phyloP scores from a whole-genome alignment of 202 grass and related monocot species.

The Cymbopogon flexuosus region DNA sequence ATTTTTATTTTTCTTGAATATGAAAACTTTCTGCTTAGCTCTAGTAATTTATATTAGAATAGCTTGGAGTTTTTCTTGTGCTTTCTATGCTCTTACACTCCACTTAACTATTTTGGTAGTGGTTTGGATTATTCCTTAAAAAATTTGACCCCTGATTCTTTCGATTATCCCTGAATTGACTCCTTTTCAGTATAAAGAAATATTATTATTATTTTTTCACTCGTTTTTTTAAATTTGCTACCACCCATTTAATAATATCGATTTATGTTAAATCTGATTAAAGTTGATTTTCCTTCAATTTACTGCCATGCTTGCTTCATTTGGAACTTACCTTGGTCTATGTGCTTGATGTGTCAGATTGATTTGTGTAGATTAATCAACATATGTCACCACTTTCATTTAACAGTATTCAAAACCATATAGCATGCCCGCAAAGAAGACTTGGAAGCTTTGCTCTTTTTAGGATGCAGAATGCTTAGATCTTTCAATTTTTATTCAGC shows the following conservation, averaged over 20 bases:
- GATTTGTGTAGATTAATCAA: neutral
- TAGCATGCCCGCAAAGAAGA: neutral
- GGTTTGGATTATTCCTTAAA: too few relatives aligned
- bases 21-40: too few relatives aligned
- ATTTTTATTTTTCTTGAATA: too few relatives aligned
- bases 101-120: too few relatives aligned
- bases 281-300: constrained; percentile 1
- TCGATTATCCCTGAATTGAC: too few relatives aligned
- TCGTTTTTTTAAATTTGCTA: neutral
- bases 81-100: too few relatives aligned
- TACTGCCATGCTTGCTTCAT: neutral
- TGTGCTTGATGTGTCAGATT: too few relatives aligned
- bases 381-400: neutral
- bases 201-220: neutral
- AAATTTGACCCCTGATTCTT: too few relatives aligned
- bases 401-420: neutral
- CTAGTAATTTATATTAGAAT: too few relatives aligned
- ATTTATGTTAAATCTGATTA: neutral
- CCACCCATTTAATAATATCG: neutral
- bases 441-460: neutral
- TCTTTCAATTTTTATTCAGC: neutral
- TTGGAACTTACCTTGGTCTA: neutral
- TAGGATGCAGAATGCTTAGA: neutral
- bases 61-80: too few relatives aligned
- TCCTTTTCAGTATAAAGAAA: neutral